Percentiles rank a stretch among this genome's conserved stretches.
These are phyloP conservation scores for Ophiorrhiza pumila DNA, from an alignment of 257 asterid genomes.

Conservation along the genomic window DNA sequence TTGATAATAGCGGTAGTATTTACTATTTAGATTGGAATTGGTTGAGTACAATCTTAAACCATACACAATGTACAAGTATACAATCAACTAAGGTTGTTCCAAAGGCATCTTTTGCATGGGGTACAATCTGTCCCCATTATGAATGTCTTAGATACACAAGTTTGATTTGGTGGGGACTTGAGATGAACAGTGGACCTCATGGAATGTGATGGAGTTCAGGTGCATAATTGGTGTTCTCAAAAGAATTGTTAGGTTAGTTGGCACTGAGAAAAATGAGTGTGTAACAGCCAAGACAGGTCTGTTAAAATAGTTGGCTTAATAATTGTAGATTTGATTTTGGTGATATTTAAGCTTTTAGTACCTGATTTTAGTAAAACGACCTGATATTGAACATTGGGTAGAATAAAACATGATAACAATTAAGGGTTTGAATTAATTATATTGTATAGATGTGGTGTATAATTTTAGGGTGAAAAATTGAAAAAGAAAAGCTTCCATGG, in stretches of 20 bases:
- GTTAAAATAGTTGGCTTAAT: conserved; percentile 69
- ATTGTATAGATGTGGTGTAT: no score
- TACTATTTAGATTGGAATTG: no score
- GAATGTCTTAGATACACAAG: conserved; percentile 12
- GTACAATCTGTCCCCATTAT: conserved; percentile 15
- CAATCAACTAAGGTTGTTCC: conserved; percentile 18
- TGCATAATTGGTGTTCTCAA: conserved; percentile 39
- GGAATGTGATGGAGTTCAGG: conserved; percentile 29
- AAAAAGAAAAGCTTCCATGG: no score
- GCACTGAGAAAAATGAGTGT: conserved; percentile 68
- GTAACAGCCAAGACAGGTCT: conserved; percentile 72
- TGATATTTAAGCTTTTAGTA: no score
- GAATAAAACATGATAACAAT: no score
- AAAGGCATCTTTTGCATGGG: conserved; percentile 19
- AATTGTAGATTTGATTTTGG: no score
- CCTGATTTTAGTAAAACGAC: no score
- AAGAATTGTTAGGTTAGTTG: conserved; percentile 61
- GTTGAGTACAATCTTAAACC: conserved; percentile 14
- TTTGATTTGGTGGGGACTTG: conserved; percentile 31
- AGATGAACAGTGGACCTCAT: conserved; percentile 28
- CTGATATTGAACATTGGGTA: no score
- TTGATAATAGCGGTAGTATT: no score
- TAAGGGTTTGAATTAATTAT: no score
- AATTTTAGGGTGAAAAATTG: no score
- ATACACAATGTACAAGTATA: conserved; percentile 27